Conservation (phyloP, 352 stramenopile genomes). For the Pseudoperonospora humuli region DNA sequence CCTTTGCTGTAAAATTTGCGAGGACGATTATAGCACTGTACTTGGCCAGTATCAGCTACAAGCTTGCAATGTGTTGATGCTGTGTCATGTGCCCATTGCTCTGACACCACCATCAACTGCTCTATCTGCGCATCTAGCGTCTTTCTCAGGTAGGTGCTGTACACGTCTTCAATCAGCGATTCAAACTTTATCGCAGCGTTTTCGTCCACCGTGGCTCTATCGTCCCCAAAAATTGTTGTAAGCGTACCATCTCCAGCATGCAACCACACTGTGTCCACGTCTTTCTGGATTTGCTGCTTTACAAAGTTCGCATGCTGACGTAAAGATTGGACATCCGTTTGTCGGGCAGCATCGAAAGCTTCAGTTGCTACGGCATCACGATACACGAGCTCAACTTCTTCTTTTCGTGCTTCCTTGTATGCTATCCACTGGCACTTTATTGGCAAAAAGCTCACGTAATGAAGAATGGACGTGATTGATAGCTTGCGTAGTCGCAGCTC, state of each 20-base stretch:
- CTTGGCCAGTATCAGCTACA: constrained; percentile 1
- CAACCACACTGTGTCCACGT: too few relatives aligned
- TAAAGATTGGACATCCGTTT: constrained; percentile 15
- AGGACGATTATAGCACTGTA: constrained; percentile 34
- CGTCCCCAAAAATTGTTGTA: constrained; percentile 75
- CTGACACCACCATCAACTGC: constrained; percentile 35
- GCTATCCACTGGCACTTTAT: constrained; percentile 53
- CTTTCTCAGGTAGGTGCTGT: constrained; percentile 43
- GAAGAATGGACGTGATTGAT: constrained; percentile 40
- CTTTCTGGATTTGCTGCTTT: constrained; percentile 64
- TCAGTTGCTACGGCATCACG: constrained; percentile 2
- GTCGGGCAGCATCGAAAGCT: background rate
- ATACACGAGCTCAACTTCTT: constrained; percentile 43
- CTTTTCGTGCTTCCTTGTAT: constrained; percentile 51
- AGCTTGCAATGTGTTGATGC: constrained; percentile 8
- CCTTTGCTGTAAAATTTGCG: constrained; percentile 59
- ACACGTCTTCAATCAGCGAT: constrained; percentile 49
- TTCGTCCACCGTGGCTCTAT: constrained; percentile 36
- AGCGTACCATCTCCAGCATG: constrained; percentile 53
- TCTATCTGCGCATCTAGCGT: constrained; percentile 56
- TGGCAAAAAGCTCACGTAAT: constrained; percentile 64
- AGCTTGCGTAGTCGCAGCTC: too few relatives aligned
- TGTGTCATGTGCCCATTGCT: constrained; percentile 59
- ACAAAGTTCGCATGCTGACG: constrained; percentile 64
- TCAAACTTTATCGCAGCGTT: constrained; percentile 57